Conservation (phyloP, 345 rosid genomes). For the Rhodamnia rubescens region DNA sequence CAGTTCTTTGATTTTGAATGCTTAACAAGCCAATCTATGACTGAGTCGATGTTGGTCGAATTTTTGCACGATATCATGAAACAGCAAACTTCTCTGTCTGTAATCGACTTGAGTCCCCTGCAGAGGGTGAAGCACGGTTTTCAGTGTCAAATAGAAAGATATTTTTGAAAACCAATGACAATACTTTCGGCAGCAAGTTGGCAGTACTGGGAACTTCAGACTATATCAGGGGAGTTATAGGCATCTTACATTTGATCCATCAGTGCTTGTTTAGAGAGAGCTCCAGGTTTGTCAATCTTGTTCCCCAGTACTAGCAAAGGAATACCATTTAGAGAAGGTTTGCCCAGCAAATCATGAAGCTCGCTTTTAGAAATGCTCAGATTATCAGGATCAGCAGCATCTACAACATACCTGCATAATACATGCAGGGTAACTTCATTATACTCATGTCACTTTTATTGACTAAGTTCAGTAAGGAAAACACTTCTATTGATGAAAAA, state of each 20-base stretch:
- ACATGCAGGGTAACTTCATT: neutral
- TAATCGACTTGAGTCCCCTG: conserved; percentile 58
- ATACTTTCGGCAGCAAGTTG: no score
- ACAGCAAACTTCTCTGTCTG: conserved; percentile 89
- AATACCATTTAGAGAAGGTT: conserved; percentile 70
- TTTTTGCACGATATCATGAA: conserved; percentile 95
- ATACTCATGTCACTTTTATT: neutral
- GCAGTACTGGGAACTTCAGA: neutral
- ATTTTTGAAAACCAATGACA: neutral
- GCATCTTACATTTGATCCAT: conserved; percentile 68
- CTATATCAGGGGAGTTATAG: neutral
- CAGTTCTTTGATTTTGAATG: conserved; percentile 68
- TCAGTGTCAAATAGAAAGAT: neutral
- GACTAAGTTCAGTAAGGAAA: neutral
- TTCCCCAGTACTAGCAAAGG: conserved; percentile 84
- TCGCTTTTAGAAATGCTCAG: conserved; percentile 72
- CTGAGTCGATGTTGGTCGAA: conserved; percentile 74
- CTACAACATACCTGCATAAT: conserved; percentile 27
- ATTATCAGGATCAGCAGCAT: conserved; percentile 86
- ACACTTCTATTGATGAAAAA: neutral
- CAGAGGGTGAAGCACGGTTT: neutral
- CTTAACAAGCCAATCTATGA: conserved; percentile 91
- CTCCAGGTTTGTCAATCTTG: conserved; percentile 86
- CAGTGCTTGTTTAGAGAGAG: conserved; percentile 70
- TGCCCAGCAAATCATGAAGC: conserved; percentile 75